phyloP scores from a whole-genome alignment of 83 land plant species.

The Diphasiastrum complanatum region DNA sequence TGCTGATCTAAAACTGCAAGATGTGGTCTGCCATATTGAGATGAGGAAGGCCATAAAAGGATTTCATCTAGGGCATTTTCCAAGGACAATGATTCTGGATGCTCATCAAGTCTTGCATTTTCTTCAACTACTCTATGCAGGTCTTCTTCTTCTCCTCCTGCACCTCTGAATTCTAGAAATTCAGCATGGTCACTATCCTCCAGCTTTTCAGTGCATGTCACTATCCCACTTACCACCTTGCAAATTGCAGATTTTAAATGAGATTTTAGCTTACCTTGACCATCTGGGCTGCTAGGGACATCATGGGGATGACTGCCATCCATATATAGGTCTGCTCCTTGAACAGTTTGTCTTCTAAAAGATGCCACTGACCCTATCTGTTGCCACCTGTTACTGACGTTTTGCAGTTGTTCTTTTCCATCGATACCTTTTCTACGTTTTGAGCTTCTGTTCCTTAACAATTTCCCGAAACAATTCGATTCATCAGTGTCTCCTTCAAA shows the following conservation, averaged over 20 bases:
- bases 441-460: no score
- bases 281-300: slow-evolving; percentile 19
- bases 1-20: slow-evolving; percentile 31
- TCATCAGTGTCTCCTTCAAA: no score
- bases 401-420: slow-evolving; percentile 3
- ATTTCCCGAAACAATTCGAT: no score
- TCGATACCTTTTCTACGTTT: no score
- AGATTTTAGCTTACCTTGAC: slow-evolving; percentile 10
- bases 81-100: slow-evolving; percentile 17
- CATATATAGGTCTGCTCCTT: neutral
- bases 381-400: slow-evolving; percentile 7
- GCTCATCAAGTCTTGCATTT: no score
- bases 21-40: slow-evolving; percentile 29
- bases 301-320: neutral
- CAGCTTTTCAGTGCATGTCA: no score
- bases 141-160: no score
- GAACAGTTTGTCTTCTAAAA: slow-evolving; percentile 5
- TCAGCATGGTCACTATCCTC: neutral
- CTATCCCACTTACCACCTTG: neutral
- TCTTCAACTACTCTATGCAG: no score
- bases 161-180: no score
- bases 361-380: slow-evolving; percentile 13
- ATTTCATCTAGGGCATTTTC: slow-evolving; percentile 23
- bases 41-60: slow-evolving; percentile 37
- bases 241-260: neutral